These are phyloP conservation scores for Pseudognaphalium luteoalbum DNA, from an alignment of 129 eudicot genomes.

Conservation along the genomic window DNA sequence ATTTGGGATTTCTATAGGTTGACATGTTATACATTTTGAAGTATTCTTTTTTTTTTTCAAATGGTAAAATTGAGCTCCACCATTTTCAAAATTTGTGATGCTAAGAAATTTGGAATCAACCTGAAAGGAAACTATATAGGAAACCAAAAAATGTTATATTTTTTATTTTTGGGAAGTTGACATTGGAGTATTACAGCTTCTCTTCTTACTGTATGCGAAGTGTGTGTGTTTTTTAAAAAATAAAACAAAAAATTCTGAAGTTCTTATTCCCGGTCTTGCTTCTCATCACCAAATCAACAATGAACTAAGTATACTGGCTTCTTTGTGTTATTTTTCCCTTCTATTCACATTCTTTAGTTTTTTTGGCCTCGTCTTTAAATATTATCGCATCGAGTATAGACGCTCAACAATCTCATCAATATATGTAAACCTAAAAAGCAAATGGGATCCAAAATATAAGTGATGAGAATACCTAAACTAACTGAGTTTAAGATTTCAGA, in stretches of 20 bases:
- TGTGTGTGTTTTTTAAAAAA: neutral
- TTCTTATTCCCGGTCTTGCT: neutral
- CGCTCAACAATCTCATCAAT: neutral
- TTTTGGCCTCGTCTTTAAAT: neutral
- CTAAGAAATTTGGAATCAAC: neutral
- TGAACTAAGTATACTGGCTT: neutral
- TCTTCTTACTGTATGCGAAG: neutral
- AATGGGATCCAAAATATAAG: neutral
- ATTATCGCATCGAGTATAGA: constrained; percentile 10
- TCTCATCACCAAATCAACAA: neutral
- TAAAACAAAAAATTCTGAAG: neutral
- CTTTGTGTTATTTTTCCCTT: neutral
- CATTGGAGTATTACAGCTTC: neutral
- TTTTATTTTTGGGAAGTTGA: neutral
- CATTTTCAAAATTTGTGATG: neutral
- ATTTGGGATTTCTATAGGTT: neutral
- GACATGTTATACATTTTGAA: neutral
- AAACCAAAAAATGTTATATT: neutral
- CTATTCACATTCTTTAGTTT: neutral
- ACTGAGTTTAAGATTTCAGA: neutral
- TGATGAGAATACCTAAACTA: neutral
- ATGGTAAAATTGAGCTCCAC: constrained; percentile 2
- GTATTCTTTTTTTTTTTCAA: neutral
- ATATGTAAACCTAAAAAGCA: neutral
- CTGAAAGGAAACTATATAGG: neutral